A percentile compares a stretch with the other conserved stretches of the same genome.
Evolutionary conservation across 176 grass and related monocot species (phyloP).

Genomic region (Secale cereale): DNA sequence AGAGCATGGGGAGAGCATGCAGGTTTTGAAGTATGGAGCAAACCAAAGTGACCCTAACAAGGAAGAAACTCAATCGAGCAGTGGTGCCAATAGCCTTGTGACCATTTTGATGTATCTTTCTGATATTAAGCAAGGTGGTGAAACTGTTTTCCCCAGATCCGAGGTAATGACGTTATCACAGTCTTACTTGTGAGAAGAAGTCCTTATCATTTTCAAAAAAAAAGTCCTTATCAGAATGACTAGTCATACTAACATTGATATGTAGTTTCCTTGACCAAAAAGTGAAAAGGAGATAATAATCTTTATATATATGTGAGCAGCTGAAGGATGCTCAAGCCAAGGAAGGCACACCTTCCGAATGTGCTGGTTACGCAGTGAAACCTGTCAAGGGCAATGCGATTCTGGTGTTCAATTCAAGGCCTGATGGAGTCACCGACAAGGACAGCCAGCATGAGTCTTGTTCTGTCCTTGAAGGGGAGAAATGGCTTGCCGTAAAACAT

Average conservation of each 20-base stretch:
- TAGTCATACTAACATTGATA: neutral
- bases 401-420: conserved; percentile 70
- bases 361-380: conserved; percentile 56
- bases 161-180: conserved; percentile 44
- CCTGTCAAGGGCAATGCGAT: conserved; percentile 55
- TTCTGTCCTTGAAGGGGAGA: conserved; percentile 51
- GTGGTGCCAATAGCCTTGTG: conserved; percentile 27
- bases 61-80: conserved; percentile 31
- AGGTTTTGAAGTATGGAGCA: conserved; percentile 40
- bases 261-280: neutral
- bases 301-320: conserved; percentile 30
- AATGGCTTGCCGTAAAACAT: conserved; percentile 66
- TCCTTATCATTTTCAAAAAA: neutral
- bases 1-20: conserved; percentile 65
- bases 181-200: neutral
- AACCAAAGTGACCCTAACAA: conserved; percentile 52
- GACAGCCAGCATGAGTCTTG: conserved; percentile 46
- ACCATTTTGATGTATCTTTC: conserved; percentile 80
- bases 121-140: conserved; percentile 59
- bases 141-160: conserved; percentile 70
- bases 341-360: conserved; percentile 40
- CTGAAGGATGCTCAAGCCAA: conserved; percentile 42
- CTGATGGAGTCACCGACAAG: conserved; percentile 48
- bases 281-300: neutral
- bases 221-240: neutral